These are phyloP conservation scores for Eutypa lata DNA, from an alignment of 2,329 filamentous ascomycete species.

Conservation along the genomic window DNA sequence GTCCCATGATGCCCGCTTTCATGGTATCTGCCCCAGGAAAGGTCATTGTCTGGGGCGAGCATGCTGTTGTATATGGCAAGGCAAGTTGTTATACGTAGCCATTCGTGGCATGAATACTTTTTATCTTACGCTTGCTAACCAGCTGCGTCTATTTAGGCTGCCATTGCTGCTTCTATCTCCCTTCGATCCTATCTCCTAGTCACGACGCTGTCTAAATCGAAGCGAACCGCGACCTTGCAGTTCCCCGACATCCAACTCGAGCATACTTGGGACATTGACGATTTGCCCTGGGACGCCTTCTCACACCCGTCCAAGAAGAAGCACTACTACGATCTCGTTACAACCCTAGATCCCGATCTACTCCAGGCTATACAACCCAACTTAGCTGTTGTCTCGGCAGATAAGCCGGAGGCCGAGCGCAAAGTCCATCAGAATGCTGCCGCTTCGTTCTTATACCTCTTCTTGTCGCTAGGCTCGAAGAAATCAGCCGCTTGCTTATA, in stretches of 20 bases:
- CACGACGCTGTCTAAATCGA: slow-evolving; percentile 88
- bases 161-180: slow-evolving; percentile 92
- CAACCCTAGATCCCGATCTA: slow-evolving; percentile 78
- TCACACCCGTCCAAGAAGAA: slow-evolving; percentile 82
- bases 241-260: slow-evolving; percentile 89
- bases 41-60: slow-evolving; percentile 96
- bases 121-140: slow-evolving; percentile 1
- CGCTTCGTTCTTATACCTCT: slow-evolving; percentile 86
- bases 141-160: slow-evolving; percentile 52
- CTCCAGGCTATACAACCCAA: slow-evolving; percentile 78
- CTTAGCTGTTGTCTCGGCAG: slow-evolving; percentile 66
- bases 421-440: slow-evolving; percentile 84
- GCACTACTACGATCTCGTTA: slow-evolving; percentile 88
- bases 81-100: slow-evolving; percentile 39
- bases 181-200: slow-evolving; percentile 95
- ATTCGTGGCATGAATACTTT: not conserved
- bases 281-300: slow-evolving; percentile 83
- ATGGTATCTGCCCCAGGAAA: slow-evolving; percentile 98
- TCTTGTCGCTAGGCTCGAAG: slow-evolving; percentile 78
- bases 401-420: slow-evolving; percentile 65
- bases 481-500: slow-evolving; percentile 81
- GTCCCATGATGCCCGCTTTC: slow-evolving; percentile 78
- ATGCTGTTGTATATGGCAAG: slow-evolving; percentile 97
- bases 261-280: slow-evolving; percentile 92
- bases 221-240: slow-evolving; percentile 78